Evolutionary conservation across 441 rosid genomes (phyloP), one percentile per base, ranked within the genome.

Genomic region (Erysimum cheiri): DNA sequence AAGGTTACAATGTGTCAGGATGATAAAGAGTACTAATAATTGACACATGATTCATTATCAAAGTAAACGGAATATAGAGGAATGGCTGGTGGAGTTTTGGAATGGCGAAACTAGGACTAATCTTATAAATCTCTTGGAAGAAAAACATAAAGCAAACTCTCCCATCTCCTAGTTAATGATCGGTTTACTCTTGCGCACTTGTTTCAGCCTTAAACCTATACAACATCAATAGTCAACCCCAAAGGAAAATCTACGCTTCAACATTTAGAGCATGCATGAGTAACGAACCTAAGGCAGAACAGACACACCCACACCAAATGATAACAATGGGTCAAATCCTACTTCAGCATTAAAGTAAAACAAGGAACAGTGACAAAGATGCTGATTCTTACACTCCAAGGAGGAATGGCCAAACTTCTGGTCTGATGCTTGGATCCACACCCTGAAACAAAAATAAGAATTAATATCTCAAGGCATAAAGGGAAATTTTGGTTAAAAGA

Each of bases 361-460:
- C 19, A 70, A 70, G 49, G 64, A 63, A 31, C 17, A 56, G 12
- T 11, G 43, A 63, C 32, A 73, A 43, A 60, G 57, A 64, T 11
- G 28, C 22, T 39, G 56, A 67, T 70, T 46, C 94, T 87, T 87
- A 93, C 98, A 93, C 81, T 77, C 94, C 97, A 56, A 93, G 98
- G 70, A 93, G 94, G 76, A 91, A 93, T n/a, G 97, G 98, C 98
- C 97, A 93, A 71, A 93, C 97, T 79, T 91, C 88, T 54, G 86
- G 84, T 77, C 98, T 89, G 46, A 93, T 88, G 80, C 87, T 86
- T 62, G 94, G 93, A 84, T 91, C 85, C 74, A 91, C 81, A 69
- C 98, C 98, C 97, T 92, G 78, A 72, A 86, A 60, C 35, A 44
- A 36, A 68, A 43, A 68, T 41, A 58, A 22, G 12, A 53, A 67